A percentile compares a stretch with the other conserved stretches of the same genome.
Conservation (phyloP, 345 rosid genomes). For the Corchorus olitorius region DNA sequence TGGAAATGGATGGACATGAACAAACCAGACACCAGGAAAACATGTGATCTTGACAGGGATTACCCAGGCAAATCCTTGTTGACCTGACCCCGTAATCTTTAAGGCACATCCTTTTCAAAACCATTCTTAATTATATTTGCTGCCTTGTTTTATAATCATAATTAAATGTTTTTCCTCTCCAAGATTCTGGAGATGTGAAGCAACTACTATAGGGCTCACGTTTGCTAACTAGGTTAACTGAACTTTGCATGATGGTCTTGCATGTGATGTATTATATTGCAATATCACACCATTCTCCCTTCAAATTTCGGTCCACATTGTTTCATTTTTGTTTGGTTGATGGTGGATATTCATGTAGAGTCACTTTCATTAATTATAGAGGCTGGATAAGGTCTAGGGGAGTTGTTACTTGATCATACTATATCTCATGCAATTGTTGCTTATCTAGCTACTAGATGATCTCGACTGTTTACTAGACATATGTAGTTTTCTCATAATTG, state of each 20-base stretch:
- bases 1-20: conserved; percentile 15
- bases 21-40: conserved; percentile 22
- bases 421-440: too few relatives aligned
- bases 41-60: conserved; percentile 39
- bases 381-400: neutral
- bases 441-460: too few relatives aligned
- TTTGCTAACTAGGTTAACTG: conserved; percentile 16
- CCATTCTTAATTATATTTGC: neutral
- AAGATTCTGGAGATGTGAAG: neutral
- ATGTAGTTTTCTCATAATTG: too few relatives aligned
- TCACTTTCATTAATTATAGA: conserved; percentile 3
- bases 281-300: neutral
- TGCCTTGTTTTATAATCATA: too few relatives aligned
- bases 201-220: neutral
- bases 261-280: neutral
- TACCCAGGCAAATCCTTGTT: conserved; percentile 21
- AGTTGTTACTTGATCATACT: neutral
- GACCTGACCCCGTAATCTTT: neutral
- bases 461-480: too few relatives aligned
- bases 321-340: neutral
- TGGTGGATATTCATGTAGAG: neutral
- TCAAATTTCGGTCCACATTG: conserved; percentile 13
- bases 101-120: neutral
- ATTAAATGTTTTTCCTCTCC: neutral
- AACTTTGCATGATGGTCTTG: conserved; percentile 6